phyloP scores from a whole-genome alignment of 2,329 filamentous ascomycete species.

The Rugonectria rugulosa region DNA sequence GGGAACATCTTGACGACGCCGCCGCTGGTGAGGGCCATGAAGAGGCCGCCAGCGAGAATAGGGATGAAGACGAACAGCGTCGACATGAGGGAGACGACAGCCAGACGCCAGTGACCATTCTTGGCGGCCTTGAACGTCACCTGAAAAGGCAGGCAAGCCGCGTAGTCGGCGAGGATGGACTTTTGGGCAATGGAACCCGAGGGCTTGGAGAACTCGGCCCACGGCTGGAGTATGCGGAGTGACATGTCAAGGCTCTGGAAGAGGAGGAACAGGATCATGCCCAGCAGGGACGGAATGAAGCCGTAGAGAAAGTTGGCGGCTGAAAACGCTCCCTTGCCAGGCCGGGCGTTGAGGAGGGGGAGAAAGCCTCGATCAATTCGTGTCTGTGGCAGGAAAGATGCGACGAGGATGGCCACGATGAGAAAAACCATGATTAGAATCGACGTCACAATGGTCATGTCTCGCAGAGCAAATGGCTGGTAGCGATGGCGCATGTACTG shows the following conservation, averaged over 20 bases:
- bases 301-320: slow-evolving; percentile 88
- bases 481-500: slow-evolving; percentile 60
- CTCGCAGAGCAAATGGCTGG: slow-evolving; percentile 79
- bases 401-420: slow-evolving; percentile 74
- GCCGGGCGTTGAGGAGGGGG: slow-evolving; percentile 69
- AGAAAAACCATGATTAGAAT: slow-evolving; percentile 67
- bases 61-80: slow-evolving; percentile 69
- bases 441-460: slow-evolving; percentile 70
- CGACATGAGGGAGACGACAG: slow-evolving; percentile 66
- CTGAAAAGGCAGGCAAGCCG: slow-evolving; percentile 69
- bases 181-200: slow-evolving; percentile 68
- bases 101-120: slow-evolving; percentile 72
- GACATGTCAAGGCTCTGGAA: slow-evolving; percentile 73
- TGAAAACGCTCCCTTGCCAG: slow-evolving; percentile 74
- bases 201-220: slow-evolving; percentile 65
- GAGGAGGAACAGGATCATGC: slow-evolving; percentile 70
- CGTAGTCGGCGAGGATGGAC: slow-evolving; percentile 75
- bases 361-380: slow-evolving; percentile 74
- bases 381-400: slow-evolving; percentile 78
- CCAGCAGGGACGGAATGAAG: slow-evolving; percentile 74
- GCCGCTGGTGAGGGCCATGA: slow-evolving; percentile 72
- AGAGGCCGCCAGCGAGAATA: slow-evolving; percentile 72
- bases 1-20: slow-evolving; percentile 71
- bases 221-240: slow-evolving; percentile 72
- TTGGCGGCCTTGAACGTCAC: slow-evolving; percentile 63